Evolutionary conservation across 805 yeast species (phyloP), one percentile per base, ranked within the genome.

Genomic region (Yarrowia bubula): DNA sequence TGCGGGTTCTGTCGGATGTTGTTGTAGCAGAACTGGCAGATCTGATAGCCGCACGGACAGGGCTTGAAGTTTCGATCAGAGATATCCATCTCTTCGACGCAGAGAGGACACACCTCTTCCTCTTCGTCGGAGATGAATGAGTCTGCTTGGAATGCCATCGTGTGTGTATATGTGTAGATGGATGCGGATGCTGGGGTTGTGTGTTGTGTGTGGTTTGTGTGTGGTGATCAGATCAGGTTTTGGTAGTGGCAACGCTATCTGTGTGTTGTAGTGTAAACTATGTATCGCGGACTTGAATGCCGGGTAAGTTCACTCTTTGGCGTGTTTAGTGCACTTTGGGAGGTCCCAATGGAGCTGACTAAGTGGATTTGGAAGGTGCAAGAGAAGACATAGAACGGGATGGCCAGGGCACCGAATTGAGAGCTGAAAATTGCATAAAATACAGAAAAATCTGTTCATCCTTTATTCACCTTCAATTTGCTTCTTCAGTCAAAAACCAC

Each of bases 31-130:
- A 95, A 95, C 81, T 93, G 98, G 76, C 99, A 95, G 66, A 95
- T 90, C 75, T 96, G 98, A 73, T 95, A 95, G 17, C 99, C 99
- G 79, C 99, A 95, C 0, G 98, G 98, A 80, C 99, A 95, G n/a
- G 99, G 99, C 76, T 89, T 91, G 81, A 95, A 95, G 78, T 92
- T 90, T 73, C 89, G 91, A 77, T 95, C 99, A 15, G 96, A 89
- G 55, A 93, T 86, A 76, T 95, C 99, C 92, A 95, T 87, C 75
- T 95, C 98, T 77, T 95, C 99, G 73, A 92, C 93, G 80, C 99
- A 95, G 68, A 95, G 84, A 65, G 99, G 99, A 78, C 97, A 61
- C 32, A 37, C 44, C 38, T 47, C 55, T 31, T 61, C 65, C 33
- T 61, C 65, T 46, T 61, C 65, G 11, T 61, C 65, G 33, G 65